These are phyloP conservation scores for Beauveria varroae DNA, from an alignment of 2,329 filamentous ascomycete genomes.

Conservation along the genomic window DNA sequence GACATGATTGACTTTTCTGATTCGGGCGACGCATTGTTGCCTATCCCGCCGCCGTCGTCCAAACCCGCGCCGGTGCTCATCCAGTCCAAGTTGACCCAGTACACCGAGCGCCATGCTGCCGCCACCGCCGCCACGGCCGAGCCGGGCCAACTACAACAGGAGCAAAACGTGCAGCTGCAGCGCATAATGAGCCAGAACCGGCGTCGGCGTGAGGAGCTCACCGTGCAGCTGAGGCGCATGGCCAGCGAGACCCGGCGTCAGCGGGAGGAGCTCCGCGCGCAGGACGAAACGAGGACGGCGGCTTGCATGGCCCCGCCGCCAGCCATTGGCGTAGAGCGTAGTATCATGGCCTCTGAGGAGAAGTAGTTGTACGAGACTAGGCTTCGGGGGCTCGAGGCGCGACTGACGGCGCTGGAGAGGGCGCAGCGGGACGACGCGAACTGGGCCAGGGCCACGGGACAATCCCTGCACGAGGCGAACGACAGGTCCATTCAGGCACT, in stretches of 20 bases:
- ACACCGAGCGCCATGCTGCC: background rate
- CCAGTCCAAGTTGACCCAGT: background rate
- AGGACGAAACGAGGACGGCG: background rate
- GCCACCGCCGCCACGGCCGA: background rate
- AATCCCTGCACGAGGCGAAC: slow-evolving; percentile 6
- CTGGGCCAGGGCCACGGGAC: background rate
- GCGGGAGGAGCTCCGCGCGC: background rate
- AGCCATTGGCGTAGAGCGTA: background rate
- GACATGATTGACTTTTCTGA: background rate
- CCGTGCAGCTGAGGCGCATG: background rate
- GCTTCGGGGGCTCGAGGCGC: background rate
- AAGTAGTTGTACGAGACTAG: background rate
- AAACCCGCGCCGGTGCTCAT: background rate
- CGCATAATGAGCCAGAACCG: background rate
- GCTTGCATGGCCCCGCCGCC: background rate
- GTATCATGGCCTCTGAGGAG: background rate
- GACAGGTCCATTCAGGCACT: background rate
- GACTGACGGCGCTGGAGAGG: background rate
- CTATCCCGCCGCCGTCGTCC: background rate
- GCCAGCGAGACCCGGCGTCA: background rate
- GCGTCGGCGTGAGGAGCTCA: background rate
- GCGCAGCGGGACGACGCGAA: background rate
- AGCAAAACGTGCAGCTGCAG: background rate
- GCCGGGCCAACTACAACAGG: background rate
- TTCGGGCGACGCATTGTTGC: no score